phyloP scores from a whole-genome alignment of 306 rosid species.

The Medicago ruthenica region DNA sequence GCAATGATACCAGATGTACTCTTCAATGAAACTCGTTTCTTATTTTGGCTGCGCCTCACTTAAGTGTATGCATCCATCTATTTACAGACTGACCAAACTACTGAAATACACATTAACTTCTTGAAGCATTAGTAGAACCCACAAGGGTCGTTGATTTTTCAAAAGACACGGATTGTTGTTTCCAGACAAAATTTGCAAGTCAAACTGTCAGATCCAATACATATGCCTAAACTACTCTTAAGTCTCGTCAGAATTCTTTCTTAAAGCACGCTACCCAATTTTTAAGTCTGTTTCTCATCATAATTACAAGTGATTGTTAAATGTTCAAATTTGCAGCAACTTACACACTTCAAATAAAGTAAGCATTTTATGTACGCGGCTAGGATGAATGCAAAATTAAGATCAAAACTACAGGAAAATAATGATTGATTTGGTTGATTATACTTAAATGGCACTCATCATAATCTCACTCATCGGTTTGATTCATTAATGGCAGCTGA shows the following conservation, averaged over 20 bases:
- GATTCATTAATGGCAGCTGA: neutral
- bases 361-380: neutral
- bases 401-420: slow-evolving; percentile 23
- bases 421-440: slow-evolving; percentile 1
- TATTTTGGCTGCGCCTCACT: slow-evolving; percentile 12
- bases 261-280: too few relatives aligned
- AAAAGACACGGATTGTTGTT: too few relatives aligned
- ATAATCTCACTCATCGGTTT: slow-evolving; percentile 9
- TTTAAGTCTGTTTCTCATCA: too few relatives aligned
- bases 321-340: too few relatives aligned
- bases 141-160: neutral
- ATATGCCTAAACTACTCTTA: too few relatives aligned
- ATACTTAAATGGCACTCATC: neutral
- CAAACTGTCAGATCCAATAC: too few relatives aligned
- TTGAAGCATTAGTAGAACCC: neutral
- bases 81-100: neutral
- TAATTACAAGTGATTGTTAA: too few relatives aligned
- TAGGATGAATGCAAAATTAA: neutral
- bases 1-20: neutral
- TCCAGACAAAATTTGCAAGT: too few relatives aligned
- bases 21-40: neutral
- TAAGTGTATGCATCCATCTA: neutral
- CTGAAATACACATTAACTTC: neutral
- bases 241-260: too few relatives aligned
- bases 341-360: too few relatives aligned